Percentiles rank a stretch among this genome's conserved stretches.
phyloP scores from a whole-genome alignment of 139 green algal genomes.

The Chlorella sp. region DNA sequence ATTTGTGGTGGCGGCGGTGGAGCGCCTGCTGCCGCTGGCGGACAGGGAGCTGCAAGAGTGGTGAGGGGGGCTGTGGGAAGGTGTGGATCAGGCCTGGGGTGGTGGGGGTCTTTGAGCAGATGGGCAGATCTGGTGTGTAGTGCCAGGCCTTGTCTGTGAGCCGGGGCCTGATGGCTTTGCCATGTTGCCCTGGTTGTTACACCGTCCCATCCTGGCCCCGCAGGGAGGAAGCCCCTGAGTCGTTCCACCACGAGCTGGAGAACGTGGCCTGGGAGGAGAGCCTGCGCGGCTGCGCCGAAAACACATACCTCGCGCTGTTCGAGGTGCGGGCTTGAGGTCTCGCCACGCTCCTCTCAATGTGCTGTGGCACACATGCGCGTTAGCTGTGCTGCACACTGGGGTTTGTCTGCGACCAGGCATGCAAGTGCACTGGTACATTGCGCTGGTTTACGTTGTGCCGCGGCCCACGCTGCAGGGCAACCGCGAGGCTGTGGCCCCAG shows the following conservation, averaged over 20 bases:
- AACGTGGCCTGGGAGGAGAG: constrained; percentile 65
- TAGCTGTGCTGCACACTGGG: no score
- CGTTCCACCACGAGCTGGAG: constrained; percentile 73
- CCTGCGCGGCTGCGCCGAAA: constrained; percentile 73
- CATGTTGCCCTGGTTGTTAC: neutral
- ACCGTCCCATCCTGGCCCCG: no score
- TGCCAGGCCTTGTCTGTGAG: no score
- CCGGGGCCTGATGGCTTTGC: neutral
- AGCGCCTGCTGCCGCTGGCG: constrained; percentile 61
- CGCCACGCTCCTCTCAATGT: no score
- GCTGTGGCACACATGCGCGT: no score
- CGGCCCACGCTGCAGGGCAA: constrained; percentile 42
- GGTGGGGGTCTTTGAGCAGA: no score
- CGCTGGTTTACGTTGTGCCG: no score
- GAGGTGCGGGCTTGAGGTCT: constrained; percentile 37
- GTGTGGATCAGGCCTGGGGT: no score
- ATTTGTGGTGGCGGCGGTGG: constrained; percentile 49
- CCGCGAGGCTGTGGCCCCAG: constrained; percentile 62
- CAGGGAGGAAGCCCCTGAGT: constrained; percentile 60
- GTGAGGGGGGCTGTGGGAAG: neutral
- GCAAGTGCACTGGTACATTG: no score
- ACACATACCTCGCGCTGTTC: constrained; percentile 67
- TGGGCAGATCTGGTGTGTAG: no score
- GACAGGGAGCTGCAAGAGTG: constrained; percentile 79
- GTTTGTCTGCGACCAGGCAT: no score